Percentiles rank a stretch among this genome's conserved stretches.
These are phyloP conservation scores for Termitomyces sp. DNA, from an alignment of 768 basidiomycete species.

Conservation along the genomic window DNA sequence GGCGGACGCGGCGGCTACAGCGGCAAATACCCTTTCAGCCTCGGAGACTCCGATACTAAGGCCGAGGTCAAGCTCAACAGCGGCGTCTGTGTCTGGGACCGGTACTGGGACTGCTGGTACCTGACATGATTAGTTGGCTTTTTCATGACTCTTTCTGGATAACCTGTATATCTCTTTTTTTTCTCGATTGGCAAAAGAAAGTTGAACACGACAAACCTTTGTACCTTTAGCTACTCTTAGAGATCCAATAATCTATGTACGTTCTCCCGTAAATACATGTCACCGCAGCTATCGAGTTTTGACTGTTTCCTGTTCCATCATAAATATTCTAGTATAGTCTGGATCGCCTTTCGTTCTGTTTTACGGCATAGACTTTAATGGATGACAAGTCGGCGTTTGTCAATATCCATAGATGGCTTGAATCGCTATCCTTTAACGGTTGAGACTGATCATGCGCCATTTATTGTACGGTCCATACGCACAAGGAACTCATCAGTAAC, in stretches of 20 bases:
- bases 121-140: background rate
- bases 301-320: background rate
- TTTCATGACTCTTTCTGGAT: background rate
- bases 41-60: background rate
- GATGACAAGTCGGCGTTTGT: background rate
- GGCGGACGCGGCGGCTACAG: background rate
- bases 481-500: background rate
- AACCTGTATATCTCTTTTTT: background rate
- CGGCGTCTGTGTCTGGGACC: background rate
- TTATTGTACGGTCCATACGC: no score
- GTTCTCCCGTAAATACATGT: background rate
- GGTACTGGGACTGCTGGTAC: background rate
- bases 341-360: background rate
- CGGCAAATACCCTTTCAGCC: background rate
- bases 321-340: background rate
- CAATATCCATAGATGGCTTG: background rate
- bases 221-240: background rate
- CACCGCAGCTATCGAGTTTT: background rate
- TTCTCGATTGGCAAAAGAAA: background rate
- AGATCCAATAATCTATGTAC: constrained; percentile 1
- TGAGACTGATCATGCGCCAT: no score
- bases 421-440: no score
- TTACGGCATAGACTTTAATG: background rate
- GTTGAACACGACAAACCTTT: background rate
- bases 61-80: background rate